These are phyloP conservation scores for Xylaria nigripes DNA, from an alignment of 495 filamentous ascomycete genomes.

Conservation along the genomic window DNA sequence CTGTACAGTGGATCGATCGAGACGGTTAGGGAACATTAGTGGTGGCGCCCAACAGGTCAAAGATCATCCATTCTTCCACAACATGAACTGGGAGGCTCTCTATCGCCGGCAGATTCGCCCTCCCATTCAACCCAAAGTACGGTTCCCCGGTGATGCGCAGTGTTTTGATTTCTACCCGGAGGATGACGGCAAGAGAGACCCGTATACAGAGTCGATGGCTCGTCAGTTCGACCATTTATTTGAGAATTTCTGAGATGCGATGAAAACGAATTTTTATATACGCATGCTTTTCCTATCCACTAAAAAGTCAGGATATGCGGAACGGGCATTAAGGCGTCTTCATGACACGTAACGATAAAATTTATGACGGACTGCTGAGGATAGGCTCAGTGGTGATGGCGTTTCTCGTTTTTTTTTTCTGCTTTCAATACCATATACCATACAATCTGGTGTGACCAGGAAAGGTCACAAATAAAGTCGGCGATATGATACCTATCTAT, in stretches of 20 bases:
- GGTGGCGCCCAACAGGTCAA: constrained; percentile 79
- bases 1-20: constrained; percentile 81
- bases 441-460: not conserved
- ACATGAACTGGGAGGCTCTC: constrained; percentile 79
- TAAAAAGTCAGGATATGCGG: not conserved
- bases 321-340: not conserved
- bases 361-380: not conserved
- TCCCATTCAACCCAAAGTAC: constrained; percentile 77
- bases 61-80: constrained; percentile 75
- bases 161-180: constrained; percentile 85
- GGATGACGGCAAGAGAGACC: constrained; percentile 43
- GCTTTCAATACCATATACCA: not conserved
- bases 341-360: not conserved
- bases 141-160: constrained; percentile 71
- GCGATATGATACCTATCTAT: not conserved
- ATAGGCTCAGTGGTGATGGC: constrained; percentile 3
- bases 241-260: constrained; percentile 56
- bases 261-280: not conserved
- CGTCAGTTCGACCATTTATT: constrained; percentile 71
- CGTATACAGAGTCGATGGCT: constrained; percentile 66
- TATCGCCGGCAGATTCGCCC: constrained; percentile 62
- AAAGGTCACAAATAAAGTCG: not conserved
- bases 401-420: not conserved
- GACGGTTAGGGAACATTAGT: constrained; percentile 80
- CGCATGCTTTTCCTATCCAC: not conserved